A percentile compares a stretch with the other conserved stretches of the same genome.
Conservation (phyloP, 768 basidiomycete genomes). For the Leccinum truebloodii region DNA sequence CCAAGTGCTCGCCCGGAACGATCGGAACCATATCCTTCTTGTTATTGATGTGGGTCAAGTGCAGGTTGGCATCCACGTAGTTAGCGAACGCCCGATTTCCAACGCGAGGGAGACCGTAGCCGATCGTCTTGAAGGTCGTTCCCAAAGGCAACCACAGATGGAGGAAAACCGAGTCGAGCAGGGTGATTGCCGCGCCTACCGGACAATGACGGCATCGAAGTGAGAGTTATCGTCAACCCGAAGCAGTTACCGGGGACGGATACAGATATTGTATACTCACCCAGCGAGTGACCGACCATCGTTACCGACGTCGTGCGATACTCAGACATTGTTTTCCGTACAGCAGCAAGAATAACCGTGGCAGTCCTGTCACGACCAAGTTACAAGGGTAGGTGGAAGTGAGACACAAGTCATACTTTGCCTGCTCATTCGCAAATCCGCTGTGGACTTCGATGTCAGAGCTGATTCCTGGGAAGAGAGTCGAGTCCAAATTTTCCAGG, state of each 20-base stretch:
- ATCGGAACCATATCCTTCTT: slow-evolving; percentile 41
- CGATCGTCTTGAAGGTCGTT: neutral
- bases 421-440: too few relatives aligned
- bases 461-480: too few relatives aligned
- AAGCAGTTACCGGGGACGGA: neutral
- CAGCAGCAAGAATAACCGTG: too few relatives aligned
- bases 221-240: neutral
- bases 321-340: slow-evolving; percentile 39
- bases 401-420: too few relatives aligned
- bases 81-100: neutral
- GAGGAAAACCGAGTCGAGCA: slow-evolving; percentile 9
- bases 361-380: too few relatives aligned
- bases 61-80: slow-evolving; percentile 35
- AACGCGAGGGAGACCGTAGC: slow-evolving; percentile 26
- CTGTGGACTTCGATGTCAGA: too few relatives aligned
- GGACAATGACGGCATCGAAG: neutral
- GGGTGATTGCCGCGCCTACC: slow-evolving; percentile 38
- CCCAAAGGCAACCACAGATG: neutral
- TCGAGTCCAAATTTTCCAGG: too few relatives aligned
- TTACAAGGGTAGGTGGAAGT: too few relatives aligned
- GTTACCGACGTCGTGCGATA: slow-evolving; percentile 41
- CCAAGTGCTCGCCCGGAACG: slow-evolving; percentile 36
- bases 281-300: slow-evolving; percentile 45
- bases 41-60: slow-evolving; percentile 59
- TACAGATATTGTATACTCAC: slow-evolving; percentile 20